Conservation (phyloP, 495 filamentous ascomycete genomes). For the Cenococcum geophilum region DNA sequence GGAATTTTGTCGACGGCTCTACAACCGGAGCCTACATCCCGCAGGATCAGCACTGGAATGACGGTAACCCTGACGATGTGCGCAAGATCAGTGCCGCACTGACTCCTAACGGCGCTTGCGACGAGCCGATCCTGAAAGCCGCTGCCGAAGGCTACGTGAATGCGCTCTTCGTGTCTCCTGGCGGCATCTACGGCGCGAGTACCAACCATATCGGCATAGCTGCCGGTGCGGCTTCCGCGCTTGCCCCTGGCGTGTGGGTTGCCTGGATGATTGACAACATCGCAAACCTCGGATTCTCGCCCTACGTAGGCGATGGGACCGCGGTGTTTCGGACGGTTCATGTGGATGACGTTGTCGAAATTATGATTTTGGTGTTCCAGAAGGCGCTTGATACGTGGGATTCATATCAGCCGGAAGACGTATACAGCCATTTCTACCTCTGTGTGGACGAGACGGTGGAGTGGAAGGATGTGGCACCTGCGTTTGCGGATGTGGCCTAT, state of each 20-base stretch:
- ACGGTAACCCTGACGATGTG: not conserved
- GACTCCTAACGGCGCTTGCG: not conserved
- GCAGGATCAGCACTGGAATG: not conserved
- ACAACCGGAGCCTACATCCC: not conserved
- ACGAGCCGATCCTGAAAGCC: not conserved
- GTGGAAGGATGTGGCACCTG: not conserved
- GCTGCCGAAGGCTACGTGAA: not conserved
- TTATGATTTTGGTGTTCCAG: not conserved
- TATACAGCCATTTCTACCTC: not conserved
- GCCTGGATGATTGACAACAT: conserved; percentile 2
- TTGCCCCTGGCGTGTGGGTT: conserved; percentile 1
- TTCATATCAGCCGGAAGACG: not conserved
- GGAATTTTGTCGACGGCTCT: not conserved
- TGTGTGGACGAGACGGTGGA: not conserved
- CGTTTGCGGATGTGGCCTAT: not conserved
- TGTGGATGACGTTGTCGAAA: not conserved
- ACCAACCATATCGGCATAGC: conserved; percentile 2
- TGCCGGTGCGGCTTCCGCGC: not conserved
- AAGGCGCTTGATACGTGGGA: not conserved
- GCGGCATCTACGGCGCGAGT: conserved; percentile 6
- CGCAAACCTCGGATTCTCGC: not conserved
- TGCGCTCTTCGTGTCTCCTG: not conserved
- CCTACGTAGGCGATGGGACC: not conserved
- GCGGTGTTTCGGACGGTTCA: not conserved
- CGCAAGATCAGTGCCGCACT: not conserved